These are phyloP conservation scores for Monosporascus sp. DNA, from an alignment of 2,329 filamentous ascomycete genomes.

Conservation along the genomic window DNA sequence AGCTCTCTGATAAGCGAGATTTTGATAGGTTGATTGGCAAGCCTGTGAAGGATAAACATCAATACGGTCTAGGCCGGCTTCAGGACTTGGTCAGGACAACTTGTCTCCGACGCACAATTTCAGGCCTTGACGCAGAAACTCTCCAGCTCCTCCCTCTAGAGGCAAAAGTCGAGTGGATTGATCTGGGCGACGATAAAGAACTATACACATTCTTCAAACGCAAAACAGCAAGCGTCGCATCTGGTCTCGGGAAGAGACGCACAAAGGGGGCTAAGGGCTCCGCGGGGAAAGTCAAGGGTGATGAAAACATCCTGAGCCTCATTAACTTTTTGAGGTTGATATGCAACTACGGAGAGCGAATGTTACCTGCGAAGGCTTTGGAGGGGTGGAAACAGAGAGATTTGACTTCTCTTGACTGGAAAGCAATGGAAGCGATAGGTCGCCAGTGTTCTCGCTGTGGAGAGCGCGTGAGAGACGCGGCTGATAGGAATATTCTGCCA, in stretches of 20 bases:
- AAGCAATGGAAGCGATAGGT: too few relatives aligned
- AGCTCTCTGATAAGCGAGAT: slow-evolving; percentile 7
- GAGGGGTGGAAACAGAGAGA: too few relatives aligned
- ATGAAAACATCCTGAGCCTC: too few relatives aligned
- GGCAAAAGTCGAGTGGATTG: slow-evolving; percentile 8
- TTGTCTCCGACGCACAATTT: slow-evolving; percentile 22
- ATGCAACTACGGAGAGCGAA: slow-evolving; percentile 22
- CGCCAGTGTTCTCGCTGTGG: too few relatives aligned
- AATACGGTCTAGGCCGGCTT: slow-evolving; percentile 13
- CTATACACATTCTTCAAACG: slow-evolving; percentile 18
- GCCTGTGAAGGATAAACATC: slow-evolving; percentile 14
- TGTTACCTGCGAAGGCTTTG: slow-evolving; percentile 10
- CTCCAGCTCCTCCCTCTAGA: slow-evolving; percentile 11
- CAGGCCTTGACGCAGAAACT: not conserved
- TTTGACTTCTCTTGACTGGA: too few relatives aligned
- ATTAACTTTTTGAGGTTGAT: slow-evolving; percentile 7
- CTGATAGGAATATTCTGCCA: too few relatives aligned
- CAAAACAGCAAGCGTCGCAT: too few relatives aligned
- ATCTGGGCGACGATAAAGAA: slow-evolving; percentile 2
- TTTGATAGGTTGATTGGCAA: slow-evolving; percentile 13
- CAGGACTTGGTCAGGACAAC: slow-evolving; percentile 20
- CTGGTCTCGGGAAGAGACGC: not conserved
- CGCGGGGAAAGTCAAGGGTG: not conserved
- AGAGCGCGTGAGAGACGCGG: too few relatives aligned
- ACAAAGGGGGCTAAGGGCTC: not conserved